Evolutionary conservation across 1,284 basidiomycete species (phyloP).

Genomic region (Malassezia yamatoensis): DNA sequence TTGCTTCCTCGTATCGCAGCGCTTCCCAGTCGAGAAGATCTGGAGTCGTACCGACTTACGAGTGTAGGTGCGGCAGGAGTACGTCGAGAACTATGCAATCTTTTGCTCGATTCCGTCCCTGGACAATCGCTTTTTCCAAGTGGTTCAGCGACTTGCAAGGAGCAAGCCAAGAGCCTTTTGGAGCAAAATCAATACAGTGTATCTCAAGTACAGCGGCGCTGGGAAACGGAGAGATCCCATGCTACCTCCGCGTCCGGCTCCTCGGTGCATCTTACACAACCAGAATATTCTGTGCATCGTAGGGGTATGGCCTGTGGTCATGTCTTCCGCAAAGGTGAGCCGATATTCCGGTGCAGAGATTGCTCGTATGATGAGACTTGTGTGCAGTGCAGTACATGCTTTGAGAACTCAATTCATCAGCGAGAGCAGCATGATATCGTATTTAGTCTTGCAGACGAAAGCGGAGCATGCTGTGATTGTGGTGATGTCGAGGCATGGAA

Average conservation of each 20-base stretch:
- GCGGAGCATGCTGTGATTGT: conserved; percentile 46
- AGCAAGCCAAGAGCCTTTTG: conserved; percentile 2
- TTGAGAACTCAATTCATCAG: conserved; percentile 36
- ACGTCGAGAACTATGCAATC: conserved; percentile 4
- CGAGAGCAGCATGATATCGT: conserved; percentile 40
- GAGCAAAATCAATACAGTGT: conserved; percentile 1
- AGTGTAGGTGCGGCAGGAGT: conserved; percentile 1
- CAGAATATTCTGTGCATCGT: conserved; percentile 39
- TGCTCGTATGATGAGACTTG: conserved; percentile 46
- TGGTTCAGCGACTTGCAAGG: background rate
- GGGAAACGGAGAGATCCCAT: background rate
- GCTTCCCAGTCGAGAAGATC: conserved; percentile 10
- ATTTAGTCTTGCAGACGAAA: conserved; percentile 37
- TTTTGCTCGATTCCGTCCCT: conserved; percentile 8
- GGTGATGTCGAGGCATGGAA: conserved; percentile 47
- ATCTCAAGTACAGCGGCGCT: conserved; percentile 9
- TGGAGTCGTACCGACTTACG: conserved; percentile 7
- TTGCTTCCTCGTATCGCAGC: conserved; percentile 16
- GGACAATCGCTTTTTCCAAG: background rate
- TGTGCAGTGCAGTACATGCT: conserved; percentile 45
- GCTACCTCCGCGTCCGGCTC: background rate
- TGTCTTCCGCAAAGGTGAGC: conserved; percentile 47
- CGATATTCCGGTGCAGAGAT: conserved; percentile 46
- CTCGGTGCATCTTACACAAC: background rate
- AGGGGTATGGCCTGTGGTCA: conserved; percentile 47